These are phyloP conservation scores for Coleophoma crateriformis DNA, from an alignment of 2,329 filamentous ascomycete genomes.

Conservation along the genomic window DNA sequence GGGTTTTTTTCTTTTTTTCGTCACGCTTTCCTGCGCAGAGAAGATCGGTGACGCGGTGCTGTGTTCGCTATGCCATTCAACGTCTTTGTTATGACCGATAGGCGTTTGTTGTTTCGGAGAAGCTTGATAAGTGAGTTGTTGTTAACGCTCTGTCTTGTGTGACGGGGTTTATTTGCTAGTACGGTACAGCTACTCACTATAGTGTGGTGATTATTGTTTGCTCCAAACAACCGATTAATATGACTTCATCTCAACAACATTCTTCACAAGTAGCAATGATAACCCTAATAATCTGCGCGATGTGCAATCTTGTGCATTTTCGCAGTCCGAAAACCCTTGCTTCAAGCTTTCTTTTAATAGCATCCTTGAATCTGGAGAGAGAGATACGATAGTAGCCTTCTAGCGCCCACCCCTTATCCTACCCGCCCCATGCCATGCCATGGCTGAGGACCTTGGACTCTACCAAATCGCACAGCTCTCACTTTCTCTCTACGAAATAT, in stretches of 20 bases:
- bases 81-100: no score
- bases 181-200: no score
- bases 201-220: no score
- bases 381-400: constrained; percentile 14
- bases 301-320: constrained; percentile 13
- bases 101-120: no score
- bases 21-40: background rate
- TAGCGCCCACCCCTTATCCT: constrained; percentile 15
- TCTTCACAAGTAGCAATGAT: background rate
- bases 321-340: constrained; percentile 13
- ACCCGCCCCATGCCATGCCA: constrained; percentile 10
- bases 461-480: no score
- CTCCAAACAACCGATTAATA: background rate
- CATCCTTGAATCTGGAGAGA: constrained; percentile 8
- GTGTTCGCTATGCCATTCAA: background rate
- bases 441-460: no score
- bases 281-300: background rate
- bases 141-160: no score
- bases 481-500: no score
- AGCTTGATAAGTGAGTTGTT: no score
- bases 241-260: background rate
- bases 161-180: no score
- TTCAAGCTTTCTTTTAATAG: constrained; percentile 24
- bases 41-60: background rate
- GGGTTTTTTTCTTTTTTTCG: no score